Conservation (phyloP, 2,329 filamentous ascomycete species). For the Phyllosticta citribraziliensis region DNA sequence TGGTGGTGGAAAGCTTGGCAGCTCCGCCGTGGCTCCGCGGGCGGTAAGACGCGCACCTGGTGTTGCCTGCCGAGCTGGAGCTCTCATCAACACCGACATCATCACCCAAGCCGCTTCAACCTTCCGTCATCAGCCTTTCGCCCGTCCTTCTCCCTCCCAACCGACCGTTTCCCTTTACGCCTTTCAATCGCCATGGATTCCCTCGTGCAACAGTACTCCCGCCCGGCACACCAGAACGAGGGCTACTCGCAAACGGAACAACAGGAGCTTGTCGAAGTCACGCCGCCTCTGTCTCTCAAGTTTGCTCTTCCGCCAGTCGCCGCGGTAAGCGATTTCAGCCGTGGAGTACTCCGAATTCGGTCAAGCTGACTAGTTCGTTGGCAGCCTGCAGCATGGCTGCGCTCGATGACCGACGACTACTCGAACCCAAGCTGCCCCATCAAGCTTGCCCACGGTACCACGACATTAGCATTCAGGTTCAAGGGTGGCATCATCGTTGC, state of each 20-base stretch:
- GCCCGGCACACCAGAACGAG: constrained; percentile 65
- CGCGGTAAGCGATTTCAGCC: constrained; percentile 50
- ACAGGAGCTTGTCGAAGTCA: constrained; percentile 58
- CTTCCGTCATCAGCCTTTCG: not conserved
- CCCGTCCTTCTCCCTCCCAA: not conserved
- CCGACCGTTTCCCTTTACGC: not conserved
- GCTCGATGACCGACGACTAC: constrained; percentile 93
- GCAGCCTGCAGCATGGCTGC: constrained; percentile 86
- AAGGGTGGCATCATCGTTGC: constrained; percentile 97
- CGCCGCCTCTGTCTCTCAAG: constrained; percentile 74
- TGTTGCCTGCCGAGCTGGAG: not conserved
- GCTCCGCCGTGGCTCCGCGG: not conserved
- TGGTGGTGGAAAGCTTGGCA: not conserved
- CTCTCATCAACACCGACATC: not conserved
- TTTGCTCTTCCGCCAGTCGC: constrained; percentile 92
- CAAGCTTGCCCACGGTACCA: constrained; percentile 98
- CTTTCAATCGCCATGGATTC: constrained; percentile 64
- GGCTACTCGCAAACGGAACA: constrained; percentile 63
- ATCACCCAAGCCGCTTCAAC: not conserved
- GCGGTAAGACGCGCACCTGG: not conserved
- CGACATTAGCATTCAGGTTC: constrained; percentile 95
- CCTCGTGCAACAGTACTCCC: constrained; percentile 85
- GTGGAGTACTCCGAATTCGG: not conserved
- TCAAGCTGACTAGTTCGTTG: constrained; percentile 1
- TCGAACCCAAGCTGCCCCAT: constrained; percentile 95